Evolutionary conservation across 352 stramenopile species (phyloP).

Genomic region (Globisporangium spiculum): DNA sequence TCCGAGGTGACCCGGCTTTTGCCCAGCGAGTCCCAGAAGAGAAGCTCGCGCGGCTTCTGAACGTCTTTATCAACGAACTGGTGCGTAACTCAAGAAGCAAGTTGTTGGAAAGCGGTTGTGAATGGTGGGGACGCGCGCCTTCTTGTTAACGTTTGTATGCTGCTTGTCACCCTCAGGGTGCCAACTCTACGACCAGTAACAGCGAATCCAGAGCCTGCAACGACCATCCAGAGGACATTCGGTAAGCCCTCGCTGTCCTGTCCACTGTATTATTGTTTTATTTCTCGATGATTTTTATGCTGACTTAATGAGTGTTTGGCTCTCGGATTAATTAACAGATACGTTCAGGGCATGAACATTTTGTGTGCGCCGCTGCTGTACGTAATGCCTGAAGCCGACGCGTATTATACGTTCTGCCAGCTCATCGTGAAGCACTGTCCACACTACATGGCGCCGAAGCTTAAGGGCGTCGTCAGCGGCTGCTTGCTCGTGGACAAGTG

Average conservation of each 20-base stretch:
- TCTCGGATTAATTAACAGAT: constrained; percentile 23
- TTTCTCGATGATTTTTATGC: too few relatives aligned
- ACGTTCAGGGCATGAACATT: constrained; percentile 94
- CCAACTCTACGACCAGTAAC: constrained; percentile 22
- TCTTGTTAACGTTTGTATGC: neutral
- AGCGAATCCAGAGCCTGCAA: constrained; percentile 13
- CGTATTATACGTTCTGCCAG: constrained; percentile 89
- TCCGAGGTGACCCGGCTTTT: constrained; percentile 86
- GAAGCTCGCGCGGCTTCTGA: constrained; percentile 89
- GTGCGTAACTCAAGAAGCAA: constrained; percentile 13
- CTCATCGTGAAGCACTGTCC: constrained; percentile 87
- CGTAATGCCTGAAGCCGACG: constrained; percentile 89
- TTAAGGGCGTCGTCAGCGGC: constrained; percentile 79
- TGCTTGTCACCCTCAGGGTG: constrained; percentile 17
- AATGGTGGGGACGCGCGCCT: too few relatives aligned
- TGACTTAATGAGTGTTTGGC: too few relatives aligned
- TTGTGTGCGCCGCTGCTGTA: constrained; percentile 89
- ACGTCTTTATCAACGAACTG: constrained; percentile 90
- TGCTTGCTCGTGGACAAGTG: constrained; percentile 84
- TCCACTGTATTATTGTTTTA: too few relatives aligned
- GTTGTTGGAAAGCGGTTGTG: too few relatives aligned
- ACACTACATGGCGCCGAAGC: constrained; percentile 87
- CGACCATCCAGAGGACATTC: constrained; percentile 42
- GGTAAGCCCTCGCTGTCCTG: too few relatives aligned
- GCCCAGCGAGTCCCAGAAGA: constrained; percentile 86